Evolutionary conservation across 306 rosid species (phyloP), one percentile per base, ranked within the genome.

Genomic region (Begonia fuchsioides): DNA sequence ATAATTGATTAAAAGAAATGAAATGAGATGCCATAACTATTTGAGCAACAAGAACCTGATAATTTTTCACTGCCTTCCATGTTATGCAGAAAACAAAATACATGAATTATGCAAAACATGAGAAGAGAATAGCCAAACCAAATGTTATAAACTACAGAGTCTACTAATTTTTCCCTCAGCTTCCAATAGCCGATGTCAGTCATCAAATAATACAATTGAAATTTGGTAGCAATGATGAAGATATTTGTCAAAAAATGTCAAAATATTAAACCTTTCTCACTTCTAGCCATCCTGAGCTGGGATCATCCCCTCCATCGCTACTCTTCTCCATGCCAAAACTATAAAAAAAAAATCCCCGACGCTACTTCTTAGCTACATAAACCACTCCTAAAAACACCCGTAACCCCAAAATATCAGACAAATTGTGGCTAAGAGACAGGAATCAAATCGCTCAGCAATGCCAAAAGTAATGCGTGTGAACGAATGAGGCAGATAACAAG

Each of bases 231-330:
- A 57, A 52, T 12, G 38, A 40, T 32, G 53, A 49, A 9, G n/a
- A 17, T 46, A 20, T 32, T 2, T 19, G 13, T 32, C 47, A 61
- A 17, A 38, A 48, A 50, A 20, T 32, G 32, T 55, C 44, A 13
- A 61, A 61, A 51, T 35, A 45, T 38, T 11, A 40, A 26, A 83
- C 97, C 97, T 84, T 88, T 74, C 84, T 88, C 64, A 81, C 97
- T 84, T 88, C 74, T 66, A 81, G 74, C 97, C 97, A 84, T 78
- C 97, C 97, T 13, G 97, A 63, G 65, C 80, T 79, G 69, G 81
- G 93, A 81, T 84, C 97, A 74, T 83, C 97, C 39, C 17, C 72
- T 15, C 56, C 74, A n/a, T 55, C 81, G 17, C 65, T 86, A 73
- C 56, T 51, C 51, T 70, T 77, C 69, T 76, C 86, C 97, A 88